phyloP scores from a whole-genome alignment of 2,329 filamentous ascomycete species.

The Exophiala mesophila region DNA sequence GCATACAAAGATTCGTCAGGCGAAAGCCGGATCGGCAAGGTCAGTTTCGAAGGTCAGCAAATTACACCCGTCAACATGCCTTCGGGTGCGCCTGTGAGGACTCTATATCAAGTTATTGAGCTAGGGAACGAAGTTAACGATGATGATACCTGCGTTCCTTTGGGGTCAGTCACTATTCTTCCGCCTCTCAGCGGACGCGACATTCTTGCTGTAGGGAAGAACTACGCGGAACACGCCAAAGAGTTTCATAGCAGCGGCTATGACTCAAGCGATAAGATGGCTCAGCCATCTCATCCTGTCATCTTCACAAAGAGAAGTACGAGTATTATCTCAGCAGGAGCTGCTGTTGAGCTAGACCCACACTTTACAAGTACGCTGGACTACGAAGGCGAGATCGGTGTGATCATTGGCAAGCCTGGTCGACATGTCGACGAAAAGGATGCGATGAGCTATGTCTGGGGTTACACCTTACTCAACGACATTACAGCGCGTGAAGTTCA shows the following conservation, averaged over 20 bases:
- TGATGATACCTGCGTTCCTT: conserved; percentile 31
- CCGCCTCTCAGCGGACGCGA: conserved; percentile 25
- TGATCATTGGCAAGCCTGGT: conserved; percentile 51
- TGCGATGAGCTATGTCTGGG: conserved; percentile 51
- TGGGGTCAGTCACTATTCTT: conserved; percentile 36
- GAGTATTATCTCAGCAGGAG: conserved; percentile 46
- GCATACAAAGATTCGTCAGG: conserved; percentile 4
- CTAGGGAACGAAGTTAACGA: conserved; percentile 39
- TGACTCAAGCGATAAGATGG: conserved; percentile 53
- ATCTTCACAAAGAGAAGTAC: conserved; percentile 32
- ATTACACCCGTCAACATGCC: conserved; percentile 44
- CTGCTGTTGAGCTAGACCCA: conserved; percentile 44
- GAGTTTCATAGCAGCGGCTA: conserved; percentile 54
- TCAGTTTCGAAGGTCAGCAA: conserved; percentile 33
- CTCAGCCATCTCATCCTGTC: conserved; percentile 40
- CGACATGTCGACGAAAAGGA: conserved; percentile 41
- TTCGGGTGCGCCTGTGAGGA: conserved; percentile 44
- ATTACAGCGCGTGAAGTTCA: conserved; percentile 52
- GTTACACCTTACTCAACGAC: conserved; percentile 55
- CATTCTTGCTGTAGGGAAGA: conserved; percentile 35
- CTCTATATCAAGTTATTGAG: conserved; percentile 51
- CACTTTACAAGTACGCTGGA: conserved; percentile 49
- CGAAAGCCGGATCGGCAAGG: conserved; percentile 39
- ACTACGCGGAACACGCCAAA: conserved; percentile 53
- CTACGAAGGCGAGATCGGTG: conserved; percentile 55